A percentile compares a stretch with the other conserved stretches of the same genome.
Evolutionary conservation across 257 asterid genomes (phyloP).

Genomic region (Lycium ferocissimum): DNA sequence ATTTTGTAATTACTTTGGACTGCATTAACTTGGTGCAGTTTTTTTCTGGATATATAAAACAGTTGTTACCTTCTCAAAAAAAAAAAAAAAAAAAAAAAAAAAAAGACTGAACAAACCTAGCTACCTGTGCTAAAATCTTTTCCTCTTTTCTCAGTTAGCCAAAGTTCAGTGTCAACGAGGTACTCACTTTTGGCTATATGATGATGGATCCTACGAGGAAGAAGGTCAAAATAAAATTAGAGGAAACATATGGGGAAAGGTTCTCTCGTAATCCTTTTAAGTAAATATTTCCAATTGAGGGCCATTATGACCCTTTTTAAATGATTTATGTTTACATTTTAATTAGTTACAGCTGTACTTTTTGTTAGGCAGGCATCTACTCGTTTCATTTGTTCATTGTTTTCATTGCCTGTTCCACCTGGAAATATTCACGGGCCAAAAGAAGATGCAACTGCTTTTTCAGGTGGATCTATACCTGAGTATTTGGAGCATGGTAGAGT

Average conservation of each 20-base stretch:
- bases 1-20: too few species aligned
- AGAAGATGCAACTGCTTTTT: constrained; percentile 42
- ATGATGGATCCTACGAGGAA: constrained; percentile 86
- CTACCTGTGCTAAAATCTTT: constrained; percentile 24
- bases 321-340: constrained; percentile 25
- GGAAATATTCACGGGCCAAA: constrained; percentile 43
- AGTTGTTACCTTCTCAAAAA: too few species aligned
- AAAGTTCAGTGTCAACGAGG: constrained; percentile 67
- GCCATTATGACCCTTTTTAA: neutral
- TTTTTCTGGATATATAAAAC: too few species aligned
- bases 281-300: constrained; percentile 30
- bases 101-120: neutral
- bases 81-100: too few species aligned
- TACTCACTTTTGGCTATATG: constrained; percentile 87
- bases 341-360: constrained; percentile 51
- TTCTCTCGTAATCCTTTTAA: constrained; percentile 44
- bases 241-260: constrained; percentile 88
- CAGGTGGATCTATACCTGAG: constrained; percentile 49
- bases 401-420: constrained; percentile 71
- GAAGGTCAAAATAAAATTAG: constrained; percentile 86
- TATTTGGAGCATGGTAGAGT: constrained; percentile 49
- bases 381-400: constrained; percentile 71
- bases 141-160: constrained; percentile 60
- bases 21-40: too few species aligned
- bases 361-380: constrained; percentile 71